A percentile compares a stretch with the other conserved stretches of the same genome.
phyloP scores from a whole-genome alignment of 2,329 filamentous ascomycete genomes.

The Pseudogymnoascus verrucosus region DNA sequence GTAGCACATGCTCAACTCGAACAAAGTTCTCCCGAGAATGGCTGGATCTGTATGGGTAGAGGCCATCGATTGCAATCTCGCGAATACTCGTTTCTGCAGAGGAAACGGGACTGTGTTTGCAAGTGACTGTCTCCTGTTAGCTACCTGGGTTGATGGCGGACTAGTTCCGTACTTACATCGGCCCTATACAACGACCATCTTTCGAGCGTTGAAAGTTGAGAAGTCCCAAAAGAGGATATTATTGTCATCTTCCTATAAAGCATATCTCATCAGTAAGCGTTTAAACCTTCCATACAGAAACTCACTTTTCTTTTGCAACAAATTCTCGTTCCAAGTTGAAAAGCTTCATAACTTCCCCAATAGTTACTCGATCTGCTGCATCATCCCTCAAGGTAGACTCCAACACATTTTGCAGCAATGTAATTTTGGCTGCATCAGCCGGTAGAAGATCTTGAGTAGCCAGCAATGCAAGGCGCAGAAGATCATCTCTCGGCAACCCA shows the following conservation, averaged over 20 bases:
- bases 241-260: not conserved
- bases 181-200: slow-evolving; percentile 3
- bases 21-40: not conserved
- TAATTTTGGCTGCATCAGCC: not conserved
- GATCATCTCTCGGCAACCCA: not conserved
- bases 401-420: not conserved
- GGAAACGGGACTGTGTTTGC: not conserved
- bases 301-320: not conserved
- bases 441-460: not conserved
- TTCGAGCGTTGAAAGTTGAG: not conserved
- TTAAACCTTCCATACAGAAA: not conserved
- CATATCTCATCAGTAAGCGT: not conserved
- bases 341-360: not conserved
- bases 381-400: not conserved
- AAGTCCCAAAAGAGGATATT: not conserved
- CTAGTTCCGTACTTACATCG: not conserved
- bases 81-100: not conserved
- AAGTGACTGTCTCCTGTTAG: not conserved
- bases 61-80: not conserved
- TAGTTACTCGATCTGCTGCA: not conserved
- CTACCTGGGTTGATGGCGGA: not conserved
- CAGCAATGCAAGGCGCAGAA: slow-evolving; percentile 3
- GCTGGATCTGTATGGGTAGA: not conserved
- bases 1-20: slow-evolving; percentile 1
- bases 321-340: not conserved